A percentile compares a stretch with the other conserved stretches of the same genome.
Evolutionary conservation across 2,329 filamentous ascomycete genomes (phyloP).

Genomic region (Aspergillus sp.): DNA sequence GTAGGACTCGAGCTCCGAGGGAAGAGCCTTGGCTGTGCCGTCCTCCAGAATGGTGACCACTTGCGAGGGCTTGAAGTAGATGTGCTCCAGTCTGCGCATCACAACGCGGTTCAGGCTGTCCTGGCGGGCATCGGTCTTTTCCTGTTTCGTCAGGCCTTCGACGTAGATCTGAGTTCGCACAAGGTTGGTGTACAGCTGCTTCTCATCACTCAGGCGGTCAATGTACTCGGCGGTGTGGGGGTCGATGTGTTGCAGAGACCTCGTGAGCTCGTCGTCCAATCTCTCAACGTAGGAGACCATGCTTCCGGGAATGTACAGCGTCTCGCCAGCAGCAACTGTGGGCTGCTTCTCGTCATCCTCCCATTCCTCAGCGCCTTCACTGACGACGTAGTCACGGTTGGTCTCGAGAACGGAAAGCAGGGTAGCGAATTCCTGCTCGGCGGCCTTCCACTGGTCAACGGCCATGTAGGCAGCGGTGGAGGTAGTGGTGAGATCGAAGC

Average conservation of each 20-base stretch:
- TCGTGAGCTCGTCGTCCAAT: slow-evolving; percentile 93
- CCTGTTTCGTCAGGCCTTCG: slow-evolving; percentile 74
- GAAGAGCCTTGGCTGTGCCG: slow-evolving; percentile 85
- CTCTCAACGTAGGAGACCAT: slow-evolving; percentile 93
- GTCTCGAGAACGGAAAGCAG: slow-evolving; percentile 79
- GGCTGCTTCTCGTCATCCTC: slow-evolving; percentile 97
- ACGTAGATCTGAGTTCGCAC: slow-evolving; percentile 87
- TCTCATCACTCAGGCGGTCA: slow-evolving; percentile 89
- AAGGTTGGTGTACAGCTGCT: slow-evolving; percentile 86
- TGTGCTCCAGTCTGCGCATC: slow-evolving; percentile 92
- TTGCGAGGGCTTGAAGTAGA: slow-evolving; percentile 98
- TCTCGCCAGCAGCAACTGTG: slow-evolving; percentile 71
- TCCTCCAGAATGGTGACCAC: slow-evolving; percentile 94
- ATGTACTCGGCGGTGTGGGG: slow-evolving; percentile 99
- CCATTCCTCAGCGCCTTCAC: slow-evolving; percentile 96
- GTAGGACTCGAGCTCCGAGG: slow-evolving; percentile 70
- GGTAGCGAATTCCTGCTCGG: slow-evolving; percentile 80
- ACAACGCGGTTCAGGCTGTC: slow-evolving; percentile 90
- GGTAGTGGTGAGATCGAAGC: slow-evolving; percentile 88
- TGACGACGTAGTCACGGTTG: slow-evolving; percentile 79
- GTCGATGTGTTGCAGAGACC: slow-evolving; percentile 96
- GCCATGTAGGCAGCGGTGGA: slow-evolving; percentile 78
- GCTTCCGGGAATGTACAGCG: slow-evolving; percentile 90
- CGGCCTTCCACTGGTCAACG: slow-evolving; percentile 94
- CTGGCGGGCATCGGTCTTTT: slow-evolving; percentile 73